Evolutionary conservation across 1,139 yeast species (phyloP), one percentile per base, ranked within the genome.

Genomic region (Pichia inconspicua): DNA sequence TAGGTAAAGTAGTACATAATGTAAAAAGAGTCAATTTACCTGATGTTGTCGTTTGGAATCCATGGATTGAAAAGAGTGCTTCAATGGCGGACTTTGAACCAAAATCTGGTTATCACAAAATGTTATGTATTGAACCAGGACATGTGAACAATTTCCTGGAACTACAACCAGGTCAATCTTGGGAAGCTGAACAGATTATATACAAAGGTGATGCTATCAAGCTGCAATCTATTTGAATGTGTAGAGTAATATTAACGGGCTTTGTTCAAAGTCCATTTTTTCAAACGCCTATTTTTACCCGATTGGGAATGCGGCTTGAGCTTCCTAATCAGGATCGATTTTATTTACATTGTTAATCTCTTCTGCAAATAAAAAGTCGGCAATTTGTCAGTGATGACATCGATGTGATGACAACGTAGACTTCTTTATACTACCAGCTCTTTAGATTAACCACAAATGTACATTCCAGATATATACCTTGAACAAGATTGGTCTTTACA

Each of bases 21-120:
- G 68, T 89, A 37, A 69, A 76, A 50, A 75, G 95, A 61, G 68
- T 68, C 30, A 81, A 82, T 58, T 72, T 90, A 55, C 89, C 85
- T 3, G 97, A 92, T 63, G 78, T 88, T 25, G 97, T 92, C 44
- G 97, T 92, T 47, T 92, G 98, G 98, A 92, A 92, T 66, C 98
- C 98, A 27, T 92, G 97, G 98, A 72, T 77, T 57, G 77, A 83
- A 47, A 86, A 85, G 65, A 79, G 94, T 25, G 73, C 69, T 30
- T 83, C 84, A 1, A 85, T 92, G 90, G 82, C 72, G 36, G 98
- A 92, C 66, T 92, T 90, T 63, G 76, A 74, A 58, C 98, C 98
- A 47, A 88, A 86, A 63, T 65, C 70, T 47, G 97, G 96, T 4
- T 92, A 74, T 70, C 74, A 81, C 57, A 73, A 82, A 44, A 90